Base-by-base conservation (phyloP, 208 protist genomes). In the Crithidia expoeki region DNA sequence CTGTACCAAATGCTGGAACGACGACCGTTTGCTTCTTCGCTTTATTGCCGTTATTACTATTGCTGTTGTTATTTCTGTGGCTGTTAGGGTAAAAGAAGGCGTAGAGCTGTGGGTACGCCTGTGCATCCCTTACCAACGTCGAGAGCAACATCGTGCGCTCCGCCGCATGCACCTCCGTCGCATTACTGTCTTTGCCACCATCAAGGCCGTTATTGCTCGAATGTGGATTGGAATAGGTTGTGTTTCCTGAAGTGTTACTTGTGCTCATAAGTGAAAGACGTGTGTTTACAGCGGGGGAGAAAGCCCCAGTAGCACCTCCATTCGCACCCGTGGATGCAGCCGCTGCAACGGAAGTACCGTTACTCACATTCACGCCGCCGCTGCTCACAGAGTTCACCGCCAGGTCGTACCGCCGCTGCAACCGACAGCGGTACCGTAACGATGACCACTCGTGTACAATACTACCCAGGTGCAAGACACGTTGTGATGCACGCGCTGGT, bases 51-150 rank as follows among this genome's bases (percentile, higher is more conserved):
- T 38, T 38, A 14, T 33, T 57, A 16, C 33, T 50, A n/a, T n/a
- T n/a, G 7, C 4, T 21, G 30, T 56, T 19, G 33, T 28, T 16
- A 23, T 16, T 4, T 5, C 2, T 36, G 47, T 72, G 64, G 16
- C 58, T 50, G 44, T 25, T 23, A 16, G 33, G 44, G 52, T 71
- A 66, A 46, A 75, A 75, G 28, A 76, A n/a, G 28, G 51, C 25
- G 69, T 72, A 58, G 3, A 81, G 76, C 36, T 76, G 67, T 47
- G 76, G 76, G 53, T 74, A 76, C 2, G 32, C 34, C 9, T 40
- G 38, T 0, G 63, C 47, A 3, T 67, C 68, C 38, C 52, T 62
- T 6, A 52, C 40, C 25, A 76, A 21, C 7, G 46, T 38, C 14
- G 69, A 59, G 10, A 81, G 32, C 32, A 81, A 53, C 28, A 62